These are phyloP conservation scores for Furcasterigmium furcatum DNA, from an alignment of 2,329 filamentous ascomycete species.

Conservation along the genomic window DNA sequence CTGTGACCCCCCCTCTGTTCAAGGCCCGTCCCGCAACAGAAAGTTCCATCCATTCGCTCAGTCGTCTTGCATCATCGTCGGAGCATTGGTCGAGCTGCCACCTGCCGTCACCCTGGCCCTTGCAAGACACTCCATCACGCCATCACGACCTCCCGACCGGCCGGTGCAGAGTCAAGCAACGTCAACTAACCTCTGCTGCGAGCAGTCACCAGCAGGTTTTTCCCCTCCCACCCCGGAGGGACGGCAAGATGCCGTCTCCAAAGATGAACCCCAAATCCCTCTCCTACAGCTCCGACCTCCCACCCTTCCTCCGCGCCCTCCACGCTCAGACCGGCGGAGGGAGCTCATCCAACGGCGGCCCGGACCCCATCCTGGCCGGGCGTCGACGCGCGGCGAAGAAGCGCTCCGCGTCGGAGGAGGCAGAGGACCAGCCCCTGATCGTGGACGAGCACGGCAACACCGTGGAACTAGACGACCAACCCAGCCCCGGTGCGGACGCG, in stretches of 20 bases:
- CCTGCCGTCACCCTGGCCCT: too few species aligned
- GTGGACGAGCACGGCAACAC: constrained; percentile 71
- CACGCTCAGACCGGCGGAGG: constrained; percentile 47
- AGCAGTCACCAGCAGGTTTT: too few species aligned
- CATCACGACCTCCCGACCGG: too few species aligned
- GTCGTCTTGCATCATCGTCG: too few species aligned
- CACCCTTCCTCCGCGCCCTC: constrained; percentile 58
- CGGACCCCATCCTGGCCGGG: constrained; percentile 49
- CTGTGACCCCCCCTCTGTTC: too few species aligned
- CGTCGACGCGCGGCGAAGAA: constrained; percentile 48
- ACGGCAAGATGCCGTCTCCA: constrained; percentile 35
- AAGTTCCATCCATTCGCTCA: too few species aligned
- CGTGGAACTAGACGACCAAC: constrained; percentile 42
- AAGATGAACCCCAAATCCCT: constrained; percentile 72
- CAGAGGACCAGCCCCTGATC: constrained; percentile 73
- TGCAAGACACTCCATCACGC: too few species aligned
- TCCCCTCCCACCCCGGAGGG: too few species aligned
- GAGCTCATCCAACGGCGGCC: constrained; percentile 39
- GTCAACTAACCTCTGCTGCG: too few species aligned
- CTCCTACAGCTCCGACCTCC: constrained; percentile 57
- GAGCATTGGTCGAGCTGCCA: too few species aligned
- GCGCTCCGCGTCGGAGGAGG: constrained; percentile 63
- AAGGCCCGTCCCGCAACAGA: too few species aligned
- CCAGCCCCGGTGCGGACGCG: constrained; percentile 9
- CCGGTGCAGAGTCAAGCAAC: too few species aligned